These are phyloP conservation scores for Fusarium fujikuroi DNA, from an alignment of 2,329 filamentous ascomycete genomes.

Conservation along the genomic window DNA sequence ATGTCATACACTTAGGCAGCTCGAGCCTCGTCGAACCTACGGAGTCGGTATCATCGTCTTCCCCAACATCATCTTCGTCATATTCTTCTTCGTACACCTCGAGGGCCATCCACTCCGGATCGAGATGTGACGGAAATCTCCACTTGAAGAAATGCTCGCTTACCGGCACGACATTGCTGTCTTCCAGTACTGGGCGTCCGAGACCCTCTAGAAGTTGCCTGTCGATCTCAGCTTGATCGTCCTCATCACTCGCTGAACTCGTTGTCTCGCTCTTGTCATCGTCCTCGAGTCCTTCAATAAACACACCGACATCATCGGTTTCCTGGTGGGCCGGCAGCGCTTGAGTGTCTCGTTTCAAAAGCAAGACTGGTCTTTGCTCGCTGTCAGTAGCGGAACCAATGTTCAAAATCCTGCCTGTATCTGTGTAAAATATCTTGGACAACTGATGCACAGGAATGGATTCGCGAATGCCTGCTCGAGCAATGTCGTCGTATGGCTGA, in stretches of 20 bases:
- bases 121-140: slow-evolving; percentile 75
- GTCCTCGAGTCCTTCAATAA: slow-evolving; percentile 57
- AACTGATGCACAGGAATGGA: slow-evolving; percentile 68
- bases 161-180: background rate
- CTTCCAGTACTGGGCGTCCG: background rate
- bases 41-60: slow-evolving; percentile 60
- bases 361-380: slow-evolving; percentile 51
- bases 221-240: slow-evolving; percentile 58
- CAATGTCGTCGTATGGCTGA: slow-evolving; percentile 55
- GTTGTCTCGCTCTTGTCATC: background rate
- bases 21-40: slow-evolving; percentile 51
- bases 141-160: slow-evolving; percentile 16
- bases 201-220: slow-evolving; percentile 53
- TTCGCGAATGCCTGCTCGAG: slow-evolving; percentile 61
- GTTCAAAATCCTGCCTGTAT: slow-evolving; percentile 89
- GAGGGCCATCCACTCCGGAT: slow-evolving; percentile 91
- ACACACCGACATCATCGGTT: slow-evolving; percentile 7
- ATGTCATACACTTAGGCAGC: slow-evolving; percentile 41
- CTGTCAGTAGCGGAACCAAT: slow-evolving; percentile 68
- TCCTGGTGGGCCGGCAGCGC: slow-evolving; percentile 8
- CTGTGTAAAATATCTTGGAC: slow-evolving; percentile 92
- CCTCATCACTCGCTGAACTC: slow-evolving; percentile 29
- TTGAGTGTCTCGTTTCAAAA: slow-evolving; percentile 47
- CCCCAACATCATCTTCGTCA: slow-evolving; percentile 50
- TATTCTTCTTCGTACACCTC: slow-evolving; percentile 77